Base-by-base conservation (phyloP, 495 filamentous ascomycete genomes). In the Penicillium coffeae region DNA sequence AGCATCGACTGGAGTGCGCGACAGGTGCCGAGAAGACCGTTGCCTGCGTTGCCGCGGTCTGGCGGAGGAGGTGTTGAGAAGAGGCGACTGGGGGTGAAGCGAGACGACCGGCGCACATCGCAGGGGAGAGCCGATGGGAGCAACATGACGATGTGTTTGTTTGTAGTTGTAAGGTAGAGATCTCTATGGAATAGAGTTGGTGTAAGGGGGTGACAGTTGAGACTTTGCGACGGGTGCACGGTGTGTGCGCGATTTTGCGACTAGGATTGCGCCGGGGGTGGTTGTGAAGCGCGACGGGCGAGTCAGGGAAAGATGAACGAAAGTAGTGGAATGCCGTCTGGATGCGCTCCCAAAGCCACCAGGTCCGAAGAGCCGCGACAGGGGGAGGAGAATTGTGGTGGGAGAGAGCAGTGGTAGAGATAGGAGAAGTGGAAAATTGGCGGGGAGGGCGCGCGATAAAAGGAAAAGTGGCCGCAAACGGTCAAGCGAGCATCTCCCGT, bases 1-100 rank as follows among this genome's bases (percentile, higher is more conserved):
- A 90, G 73, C 48, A 88, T 80, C 0, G 81, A 81, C 55, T 90
- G 86, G 0, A 90, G 76, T 3, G 83, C 79, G 63, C 84, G 85
- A 64, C 85, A 89, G 45, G 84, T 83, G 35, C 75, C 78, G 55
- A 83, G 74, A 45, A 88, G 77, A 64, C 82, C 79, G 55, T 71
- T 70, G 52, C 78, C 75, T 22, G 78, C 71, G 37, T 61, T 70
- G 47, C 70, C 71, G 45, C 76, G 62, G 55, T 82, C 74, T 25
- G 72, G 70, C 6, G 82, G 77, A 33, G 82, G 79, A 35, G 82
- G 82, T 45, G 83, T 85, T 25, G 83, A 72, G 35, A 83, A 79
- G 19, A 83, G 78, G 54, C 80, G 77, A 59, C 81, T 82, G 54
- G 82, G 79, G 8, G 79, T 72, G 44, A 79, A 64, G 65, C 63